A percentile compares a stretch with the other conserved stretches of the same genome.
Conservation (phyloP, 108 stramenopile genomes). For the Nannochloropsis salina region DNA sequence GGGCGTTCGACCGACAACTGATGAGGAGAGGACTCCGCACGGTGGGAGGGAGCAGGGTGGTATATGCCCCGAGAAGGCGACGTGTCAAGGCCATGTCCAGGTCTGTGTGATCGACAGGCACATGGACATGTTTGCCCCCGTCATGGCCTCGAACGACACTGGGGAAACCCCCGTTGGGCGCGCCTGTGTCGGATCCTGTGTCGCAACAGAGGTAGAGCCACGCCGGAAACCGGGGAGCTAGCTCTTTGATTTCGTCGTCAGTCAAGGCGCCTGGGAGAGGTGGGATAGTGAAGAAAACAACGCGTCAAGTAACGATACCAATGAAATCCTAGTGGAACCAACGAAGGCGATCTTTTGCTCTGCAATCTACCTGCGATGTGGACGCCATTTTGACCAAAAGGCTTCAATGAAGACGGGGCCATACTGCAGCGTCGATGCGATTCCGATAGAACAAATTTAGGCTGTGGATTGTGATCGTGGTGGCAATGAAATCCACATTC, state of each 20-base stretch:
- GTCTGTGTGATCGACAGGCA: background rate
- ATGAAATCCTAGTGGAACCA: too few relatives aligned
- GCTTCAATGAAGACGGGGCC: background rate
- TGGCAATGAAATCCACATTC: too few relatives aligned
- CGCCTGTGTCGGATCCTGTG: background rate
- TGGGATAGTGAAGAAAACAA: background rate
- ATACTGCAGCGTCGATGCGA: background rate
- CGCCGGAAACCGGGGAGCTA: background rate
- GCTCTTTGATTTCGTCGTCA: background rate
- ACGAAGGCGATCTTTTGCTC: too few relatives aligned
- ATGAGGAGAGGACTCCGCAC: background rate
- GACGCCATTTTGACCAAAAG: conserved; percentile 1
- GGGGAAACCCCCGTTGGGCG: background rate
- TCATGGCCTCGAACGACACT: background rate
- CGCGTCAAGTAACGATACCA: too few relatives aligned
- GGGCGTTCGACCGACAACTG: background rate
- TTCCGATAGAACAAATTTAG: too few relatives aligned
- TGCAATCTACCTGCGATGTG: background rate
- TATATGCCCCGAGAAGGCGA: background rate
- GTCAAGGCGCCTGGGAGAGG: background rate
- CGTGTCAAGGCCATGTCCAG: background rate
- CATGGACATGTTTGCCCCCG: background rate
- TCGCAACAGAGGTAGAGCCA: conserved; percentile 8
- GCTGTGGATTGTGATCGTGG: too few relatives aligned
- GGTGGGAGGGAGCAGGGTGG: background rate